Conservation (phyloP, 2,329 filamentous ascomycete species). For the Diaporthe vexans region DNA sequence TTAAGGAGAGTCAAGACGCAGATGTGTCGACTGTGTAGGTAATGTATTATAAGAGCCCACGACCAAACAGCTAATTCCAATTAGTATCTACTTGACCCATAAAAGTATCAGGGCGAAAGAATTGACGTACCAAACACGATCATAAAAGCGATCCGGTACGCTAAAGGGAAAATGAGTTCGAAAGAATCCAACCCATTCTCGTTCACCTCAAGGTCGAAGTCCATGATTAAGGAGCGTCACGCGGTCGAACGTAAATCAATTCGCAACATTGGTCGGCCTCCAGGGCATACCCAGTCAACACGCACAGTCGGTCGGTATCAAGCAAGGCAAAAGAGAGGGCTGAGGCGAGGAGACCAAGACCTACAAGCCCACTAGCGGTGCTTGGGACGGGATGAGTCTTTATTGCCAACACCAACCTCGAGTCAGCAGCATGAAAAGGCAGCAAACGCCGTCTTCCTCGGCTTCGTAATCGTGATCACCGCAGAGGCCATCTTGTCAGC, state of each 20-base stretch:
- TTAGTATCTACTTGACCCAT: neutral
- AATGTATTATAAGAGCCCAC: conserved; percentile 24
- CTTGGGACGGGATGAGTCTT: conserved; percentile 3
- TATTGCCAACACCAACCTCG: conserved; percentile 1
- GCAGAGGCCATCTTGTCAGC: neutral
- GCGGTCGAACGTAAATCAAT: neutral
- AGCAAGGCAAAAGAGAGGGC: neutral
- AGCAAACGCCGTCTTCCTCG: neutral
- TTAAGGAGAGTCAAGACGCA: conserved; percentile 24
- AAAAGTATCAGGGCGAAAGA: too few relatives aligned
- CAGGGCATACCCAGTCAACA: conserved; percentile 18
- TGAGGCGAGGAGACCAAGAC: neutral
- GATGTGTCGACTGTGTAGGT: conserved; percentile 6
- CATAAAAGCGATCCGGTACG: conserved; percentile 27
- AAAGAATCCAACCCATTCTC: conserved; percentile 21
- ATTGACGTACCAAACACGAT: neutral
- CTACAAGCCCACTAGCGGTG: neutral
- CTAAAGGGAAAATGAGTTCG: conserved; percentile 4
- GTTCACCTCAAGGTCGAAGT: conserved; percentile 22
- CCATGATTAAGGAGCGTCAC: conserved; percentile 20
- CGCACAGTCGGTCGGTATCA: neutral
- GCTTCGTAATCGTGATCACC: neutral
- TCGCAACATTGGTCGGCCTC: neutral
- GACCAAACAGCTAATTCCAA: neutral
- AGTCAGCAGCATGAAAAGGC: conserved; percentile 21